Evolutionary conservation across 192 early-diverging fungal genomes (phyloP), one percentile per base, ranked within the genome.

Genomic region (Coemansia sp.): DNA sequence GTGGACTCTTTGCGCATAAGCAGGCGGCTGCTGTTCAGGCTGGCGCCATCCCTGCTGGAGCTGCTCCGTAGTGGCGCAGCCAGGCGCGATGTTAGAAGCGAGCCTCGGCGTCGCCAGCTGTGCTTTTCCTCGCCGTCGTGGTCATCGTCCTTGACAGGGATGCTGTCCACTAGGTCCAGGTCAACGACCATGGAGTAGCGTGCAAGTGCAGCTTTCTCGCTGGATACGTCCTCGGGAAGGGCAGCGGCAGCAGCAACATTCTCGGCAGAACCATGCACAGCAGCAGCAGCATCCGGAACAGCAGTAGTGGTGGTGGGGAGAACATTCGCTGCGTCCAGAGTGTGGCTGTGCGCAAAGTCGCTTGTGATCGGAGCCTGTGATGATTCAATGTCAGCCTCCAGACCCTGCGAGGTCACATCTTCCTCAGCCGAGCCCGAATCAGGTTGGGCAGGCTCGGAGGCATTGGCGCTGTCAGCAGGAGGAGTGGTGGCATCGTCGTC

Each of bases 91-190:
- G 73, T 69, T 30, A 83, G 52, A 47, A 83, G 33, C 42, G 80
- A 83, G 52, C 80, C 80, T 17, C 80, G 72, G 39, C 80, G 76
- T 53, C 80, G 75, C 80, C 80, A 83, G 38, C 80, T 63, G 38
- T 55, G 64, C 50, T 72, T 72, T 4, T 78, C 73, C 26, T 60
- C 69, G 30, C 62, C 60, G 19, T 62, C 63, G 37, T 47, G 60
- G 14, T 61, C 44, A 39, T 23, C 52, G 9, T 70, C 66, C 21
- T 49, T 59, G 52, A 63, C 73, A 2, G 61, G 4, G 5, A 17
- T 58, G 30, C 28, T 53, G 14, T 35, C 44, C 38, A 19, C 55
- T 6, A 11, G 30, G 33, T 70, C 66, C 9, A 40, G 42, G 52
- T 69, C 76, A 4, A 53, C 40, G 52, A 62, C 32, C 28, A 77